Evolutionary conservation across 2,329 filamentous ascomycete species (phyloP), one percentile per base, ranked within the genome.

Genomic region (Aspergillus sergii): DNA sequence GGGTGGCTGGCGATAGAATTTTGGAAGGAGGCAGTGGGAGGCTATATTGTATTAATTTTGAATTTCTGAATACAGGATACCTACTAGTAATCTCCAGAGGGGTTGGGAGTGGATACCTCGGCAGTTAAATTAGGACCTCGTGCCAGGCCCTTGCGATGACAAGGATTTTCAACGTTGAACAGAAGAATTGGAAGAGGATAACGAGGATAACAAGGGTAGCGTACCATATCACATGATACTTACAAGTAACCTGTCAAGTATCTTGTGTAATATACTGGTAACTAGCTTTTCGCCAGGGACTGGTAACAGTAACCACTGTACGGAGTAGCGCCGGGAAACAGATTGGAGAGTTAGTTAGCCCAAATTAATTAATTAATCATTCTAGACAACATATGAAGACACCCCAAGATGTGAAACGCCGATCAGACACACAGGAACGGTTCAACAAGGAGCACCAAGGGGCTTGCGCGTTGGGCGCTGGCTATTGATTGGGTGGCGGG

Each of bases 331-430:
- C 51, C 51, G 51, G 51, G 51, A 55, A 39, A 39, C n/a, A 55
- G 51, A 55, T 55, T 55, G 12, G 12, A 23, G 32, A 23, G 4
- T 54, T 1, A 28, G 26, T 28, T 16, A 36, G 32, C n/a, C 14
- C n/a, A 21, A 39, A 23, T 39, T 10, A 55, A 54, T 36, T 54
- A 54, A 50, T 48, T 48, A 48, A 39, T 55, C 36, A 59, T 23
- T 54, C 48, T 53, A 23, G 34, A 19, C 11, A 45, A 54, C 10
- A 32, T 5, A 32, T 51, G 28, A 1, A 45, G 58, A 46, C 26
- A 30, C 28, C 39, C 26, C 36, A 21, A 55, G 41, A 54, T 56
- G 23, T 64, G 62, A 64, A 64, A 64, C 62, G 59, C 58, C 48
- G 62, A 64, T 64, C 54, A 28, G 28, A 58, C 51, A 56, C 34